A percentile compares a stretch with the other conserved stretches of the same genome.
These are phyloP conservation scores for Penicillium taxi DNA, from an alignment of 495 filamentous ascomycete genomes.

Conservation along the genomic window DNA sequence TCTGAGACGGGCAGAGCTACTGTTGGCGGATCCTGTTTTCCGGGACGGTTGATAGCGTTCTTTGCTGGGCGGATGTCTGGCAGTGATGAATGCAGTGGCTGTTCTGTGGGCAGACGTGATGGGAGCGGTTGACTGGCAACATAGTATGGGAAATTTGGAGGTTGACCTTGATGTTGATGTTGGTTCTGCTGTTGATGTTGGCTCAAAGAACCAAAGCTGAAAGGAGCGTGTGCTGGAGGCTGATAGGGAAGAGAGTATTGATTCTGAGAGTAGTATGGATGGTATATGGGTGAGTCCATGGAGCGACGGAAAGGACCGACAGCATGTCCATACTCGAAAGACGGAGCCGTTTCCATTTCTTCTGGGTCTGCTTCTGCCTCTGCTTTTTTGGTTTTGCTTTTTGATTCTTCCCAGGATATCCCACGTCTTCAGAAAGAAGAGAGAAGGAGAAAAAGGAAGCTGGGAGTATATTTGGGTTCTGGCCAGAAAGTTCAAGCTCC, in stretches of 20 bases:
- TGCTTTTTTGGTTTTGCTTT: neutral
- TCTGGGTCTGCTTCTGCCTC: neutral
- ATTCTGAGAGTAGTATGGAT: constrained; percentile 35
- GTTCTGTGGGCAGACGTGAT: constrained; percentile 27
- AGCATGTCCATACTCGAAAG: constrained; percentile 33
- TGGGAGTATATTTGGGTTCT: constrained; percentile 11
- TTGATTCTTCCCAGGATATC: neutral
- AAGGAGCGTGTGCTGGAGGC: constrained; percentile 26
- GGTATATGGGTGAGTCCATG: constrained; percentile 29
- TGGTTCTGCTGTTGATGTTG: neutral
- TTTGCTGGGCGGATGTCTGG: constrained; percentile 36
- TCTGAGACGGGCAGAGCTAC: neutral
- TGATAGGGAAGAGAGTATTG: constrained; percentile 33
- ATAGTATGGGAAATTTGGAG: constrained; percentile 31
- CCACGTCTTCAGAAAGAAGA: neutral
- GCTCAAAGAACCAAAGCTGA: constrained; percentile 28
- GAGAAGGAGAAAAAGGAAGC: constrained; percentile 2
- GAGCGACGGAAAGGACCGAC: constrained; percentile 33
- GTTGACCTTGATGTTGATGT: constrained; percentile 18
- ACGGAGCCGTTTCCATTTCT: constrained; percentile 37
- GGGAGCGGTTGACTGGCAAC: constrained; percentile 25
- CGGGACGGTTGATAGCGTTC: constrained; percentile 30
- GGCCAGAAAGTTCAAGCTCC: constrained; percentile 3
- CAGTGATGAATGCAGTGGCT: constrained; percentile 24
- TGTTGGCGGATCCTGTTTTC: constrained; percentile 7